Evolutionary conservation across 495 filamentous ascomycete species (phyloP).

Genomic region (Tuber borchii): DNA sequence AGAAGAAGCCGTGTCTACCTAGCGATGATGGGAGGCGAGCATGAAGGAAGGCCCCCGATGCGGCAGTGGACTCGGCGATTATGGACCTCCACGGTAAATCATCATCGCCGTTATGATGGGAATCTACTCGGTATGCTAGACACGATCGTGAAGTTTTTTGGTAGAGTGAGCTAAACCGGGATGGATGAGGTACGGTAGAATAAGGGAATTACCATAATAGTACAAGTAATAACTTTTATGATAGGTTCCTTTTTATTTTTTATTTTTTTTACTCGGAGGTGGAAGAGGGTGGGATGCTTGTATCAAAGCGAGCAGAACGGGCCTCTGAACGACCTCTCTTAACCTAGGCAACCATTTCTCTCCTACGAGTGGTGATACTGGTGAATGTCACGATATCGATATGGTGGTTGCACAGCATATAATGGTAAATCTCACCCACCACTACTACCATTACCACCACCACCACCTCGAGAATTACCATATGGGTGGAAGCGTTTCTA

Average conservation of each 20-base stretch:
- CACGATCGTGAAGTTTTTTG: not conserved
- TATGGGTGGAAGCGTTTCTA: not conserved
- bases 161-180: not conserved
- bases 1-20: not conserved
- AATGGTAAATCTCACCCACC: not conserved
- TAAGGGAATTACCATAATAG: not conserved
- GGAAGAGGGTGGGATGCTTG: not conserved
- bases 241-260: constrained; percentile 1
- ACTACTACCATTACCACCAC: not conserved
- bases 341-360: not conserved
- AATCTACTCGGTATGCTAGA: not conserved
- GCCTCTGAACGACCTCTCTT: not conserved
- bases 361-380: not conserved
- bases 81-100: not conserved
- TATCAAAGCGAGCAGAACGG: not conserved
- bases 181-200: not conserved
- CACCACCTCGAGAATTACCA: not conserved
- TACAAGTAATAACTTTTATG: not conserved
- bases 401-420: not conserved
- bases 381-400: not conserved
- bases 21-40: not conserved
- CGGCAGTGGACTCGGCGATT: not conserved
- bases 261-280: not conserved
- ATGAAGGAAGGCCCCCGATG: not conserved
- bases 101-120: not conserved